Base-by-base conservation (phyloP, 2,329 filamentous ascomycete species). In the Phaeophleospora eucalypticola region DNA sequence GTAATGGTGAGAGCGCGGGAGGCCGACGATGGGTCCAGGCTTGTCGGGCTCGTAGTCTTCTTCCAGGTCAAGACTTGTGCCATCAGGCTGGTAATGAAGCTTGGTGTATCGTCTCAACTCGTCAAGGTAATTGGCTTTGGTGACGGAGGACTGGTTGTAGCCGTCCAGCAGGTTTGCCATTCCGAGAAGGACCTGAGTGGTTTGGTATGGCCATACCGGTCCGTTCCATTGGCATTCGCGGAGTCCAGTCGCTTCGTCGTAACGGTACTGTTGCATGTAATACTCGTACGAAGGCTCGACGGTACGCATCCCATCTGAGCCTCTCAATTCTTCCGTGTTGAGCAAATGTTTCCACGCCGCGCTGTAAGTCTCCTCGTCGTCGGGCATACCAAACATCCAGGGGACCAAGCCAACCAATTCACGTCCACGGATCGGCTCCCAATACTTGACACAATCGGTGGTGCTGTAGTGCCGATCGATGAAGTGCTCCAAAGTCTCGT, bases 221-320 rank as follows among this genome's bases (percentile, higher is more conserved):
- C 71, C 71, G 34, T 73, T 72, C 71, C 71, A 73, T 39, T 73
- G 71, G 42, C 71, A 73, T 41, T 73, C 70, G 2, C 59, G 62
- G 6, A 63, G 51, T 1, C 53, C 57, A 8, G 61, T 62, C 35
- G 68, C 63, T 12, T 43, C 45, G 32, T 54, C 52, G 45, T 72
- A 73, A 6, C 68, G 60, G 50, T 71, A 71, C 51, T 70, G 68
- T 0, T 61, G 61, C 70, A 73, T 72, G 58, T 70, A 73, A 49
- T 72, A 71, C 49, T 73, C 52, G 46, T 71, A 73, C 34, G 63
- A 68, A 1, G 70, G 70, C 41, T 71, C 71, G n/a, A 64, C 66
- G 7, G 71, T 73, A 6, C 70, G 62, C 20, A 73, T 57, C 8
- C 71, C 70, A 24, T 64, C 61, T 3, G 58, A 41, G 0, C 68